Conservation (phyloP, 176 grass and related monocot species). For the barley (Hordeum vulgare) region DNA sequence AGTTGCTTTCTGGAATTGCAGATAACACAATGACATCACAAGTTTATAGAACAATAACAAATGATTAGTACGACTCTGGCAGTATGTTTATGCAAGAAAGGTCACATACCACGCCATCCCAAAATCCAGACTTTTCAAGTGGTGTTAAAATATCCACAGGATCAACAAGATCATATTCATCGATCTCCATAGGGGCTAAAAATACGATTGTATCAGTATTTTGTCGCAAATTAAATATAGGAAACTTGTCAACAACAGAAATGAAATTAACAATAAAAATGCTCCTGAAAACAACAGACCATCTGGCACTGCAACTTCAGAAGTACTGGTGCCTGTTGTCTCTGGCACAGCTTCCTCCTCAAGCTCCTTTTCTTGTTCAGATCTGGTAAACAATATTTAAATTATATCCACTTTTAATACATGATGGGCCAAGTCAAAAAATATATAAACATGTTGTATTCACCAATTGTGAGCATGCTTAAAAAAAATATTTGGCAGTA, state of each 20-base stretch:
- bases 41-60: conserved; percentile 5
- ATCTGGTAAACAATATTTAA: conserved; percentile 55
- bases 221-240: background rate
- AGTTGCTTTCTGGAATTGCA: conserved; percentile 81
- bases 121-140: conserved; percentile 98
- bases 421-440: background rate
- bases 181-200: conserved; percentile 76
- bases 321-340: conserved; percentile 35
- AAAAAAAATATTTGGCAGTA: background rate
- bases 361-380: conserved; percentile 93
- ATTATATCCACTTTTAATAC: background rate
- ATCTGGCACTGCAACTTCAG: conserved; percentile 60
- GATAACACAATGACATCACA: conserved; percentile 7
- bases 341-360: conserved; percentile 78
- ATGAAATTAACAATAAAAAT: conserved; percentile 1
- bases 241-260: conserved; percentile 10
- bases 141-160: conserved; percentile 94
- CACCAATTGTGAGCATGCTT: background rate
- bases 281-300: conserved; percentile 33
- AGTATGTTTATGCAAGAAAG: background rate
- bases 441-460: background rate
- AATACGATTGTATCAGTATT: conserved; percentile 25
- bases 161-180: conserved; percentile 99
- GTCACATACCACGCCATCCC: conserved; percentile 88
- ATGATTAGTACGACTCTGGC: background rate